Percentiles rank a stretch among this genome's conserved stretches.
Evolutionary conservation across 306 rosid species (phyloP).

Genomic region (Prunus kanzakura): DNA sequence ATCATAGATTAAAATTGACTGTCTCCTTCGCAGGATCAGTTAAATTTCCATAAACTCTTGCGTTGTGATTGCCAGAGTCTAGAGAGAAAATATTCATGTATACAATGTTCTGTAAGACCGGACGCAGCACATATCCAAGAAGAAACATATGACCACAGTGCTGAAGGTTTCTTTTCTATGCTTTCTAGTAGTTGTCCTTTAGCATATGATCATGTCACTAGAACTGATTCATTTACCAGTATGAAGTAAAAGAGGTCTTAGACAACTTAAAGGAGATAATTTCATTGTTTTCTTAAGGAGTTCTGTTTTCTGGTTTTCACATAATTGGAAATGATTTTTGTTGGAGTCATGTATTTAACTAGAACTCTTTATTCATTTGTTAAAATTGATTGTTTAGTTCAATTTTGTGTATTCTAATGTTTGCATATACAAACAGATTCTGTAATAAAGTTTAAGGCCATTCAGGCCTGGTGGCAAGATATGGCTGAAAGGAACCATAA

Average conservation of each 20-base stretch:
- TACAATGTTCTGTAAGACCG: conserved; percentile 37
- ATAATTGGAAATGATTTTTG: not conserved
- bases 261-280: not conserved
- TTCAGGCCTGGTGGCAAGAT: conserved; percentile 92
- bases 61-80: conserved; percentile 56
- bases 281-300: not conserved
- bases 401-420: not conserved
- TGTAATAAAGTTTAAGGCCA: conserved; percentile 65
- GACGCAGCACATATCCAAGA: conserved; percentile 36
- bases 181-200: conserved; percentile 17
- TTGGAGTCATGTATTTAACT: not conserved
- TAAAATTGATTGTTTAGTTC: not conserved
- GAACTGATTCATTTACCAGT: not conserved
- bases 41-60: conserved; percentile 82
- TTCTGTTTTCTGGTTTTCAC: not conserved
- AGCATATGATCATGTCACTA: not conserved
- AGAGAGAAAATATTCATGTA: conserved; percentile 40
- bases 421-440: conserved; percentile 49
- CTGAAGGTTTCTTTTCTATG: conserved; percentile 50
- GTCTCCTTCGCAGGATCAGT: conserved; percentile 49
- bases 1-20: conserved; percentile 3
- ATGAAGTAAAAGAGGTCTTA: not conserved
- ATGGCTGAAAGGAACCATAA: conserved; percentile 66
- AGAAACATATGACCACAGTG: conserved; percentile 27
- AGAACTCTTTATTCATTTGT: not conserved